phyloP scores from a whole-genome alignment of 306 rosid species.

The Begonia peltatifolia region DNA sequence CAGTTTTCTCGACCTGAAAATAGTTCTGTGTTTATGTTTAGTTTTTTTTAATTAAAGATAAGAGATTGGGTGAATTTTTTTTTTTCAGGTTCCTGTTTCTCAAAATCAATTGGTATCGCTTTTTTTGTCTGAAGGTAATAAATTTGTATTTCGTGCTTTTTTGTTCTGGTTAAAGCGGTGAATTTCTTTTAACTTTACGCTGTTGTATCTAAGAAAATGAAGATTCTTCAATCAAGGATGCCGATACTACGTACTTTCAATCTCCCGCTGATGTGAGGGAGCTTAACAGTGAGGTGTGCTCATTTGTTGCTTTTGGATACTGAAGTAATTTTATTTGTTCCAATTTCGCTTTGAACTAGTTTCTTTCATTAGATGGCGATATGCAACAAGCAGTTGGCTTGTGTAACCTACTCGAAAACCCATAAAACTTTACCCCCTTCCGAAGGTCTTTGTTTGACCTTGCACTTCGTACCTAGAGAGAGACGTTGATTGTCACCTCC shows the following conservation, averaged over 20 bases:
- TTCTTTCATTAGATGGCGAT: neutral
- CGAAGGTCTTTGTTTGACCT: no score
- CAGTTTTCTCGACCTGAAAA: no score
- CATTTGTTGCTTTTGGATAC: no score
- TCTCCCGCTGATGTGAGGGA: slow-evolving; percentile 33
- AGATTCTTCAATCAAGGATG: slow-evolving; percentile 22
- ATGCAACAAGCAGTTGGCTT: no score
- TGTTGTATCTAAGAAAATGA: slow-evolving; percentile 18
- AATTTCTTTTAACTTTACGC: neutral
- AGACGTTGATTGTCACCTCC: no score
- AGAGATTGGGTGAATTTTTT: neutral
- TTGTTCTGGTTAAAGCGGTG: neutral
- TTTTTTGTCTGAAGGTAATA: slow-evolving; percentile 45
- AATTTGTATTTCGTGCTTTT: neutral
- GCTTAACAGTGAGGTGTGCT: slow-evolving; percentile 54
- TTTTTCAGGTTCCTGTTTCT: slow-evolving; percentile 12
- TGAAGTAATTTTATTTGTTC: neutral
- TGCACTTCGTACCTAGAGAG: no score
- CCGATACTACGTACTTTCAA: slow-evolving; percentile 11
- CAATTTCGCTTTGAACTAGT: neutral
- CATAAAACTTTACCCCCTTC: no score
- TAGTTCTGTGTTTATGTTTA: no score
- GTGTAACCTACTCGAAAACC: no score
- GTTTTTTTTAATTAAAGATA: no score
- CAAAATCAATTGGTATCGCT: slow-evolving; percentile 39